Evolutionary conservation across 305 asterid species (phyloP).

Genomic region (Petunia hybrid): DNA sequence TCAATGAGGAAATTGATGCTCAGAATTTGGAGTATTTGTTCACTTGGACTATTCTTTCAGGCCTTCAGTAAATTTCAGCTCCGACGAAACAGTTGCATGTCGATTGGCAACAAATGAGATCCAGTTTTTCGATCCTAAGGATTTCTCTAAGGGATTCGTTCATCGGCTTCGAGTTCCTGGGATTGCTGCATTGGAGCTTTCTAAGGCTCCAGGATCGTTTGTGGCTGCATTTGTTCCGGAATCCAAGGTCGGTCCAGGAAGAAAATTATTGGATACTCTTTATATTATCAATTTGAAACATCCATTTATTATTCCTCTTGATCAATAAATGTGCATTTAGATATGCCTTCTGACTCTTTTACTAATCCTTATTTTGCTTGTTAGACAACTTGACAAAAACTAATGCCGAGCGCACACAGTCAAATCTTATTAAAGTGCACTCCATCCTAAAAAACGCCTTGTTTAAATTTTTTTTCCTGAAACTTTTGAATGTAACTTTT

Average conservation of each 20-base stretch:
- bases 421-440: background rate
- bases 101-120: conserved; percentile 91
- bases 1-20: conserved; percentile 20
- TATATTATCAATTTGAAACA: background rate
- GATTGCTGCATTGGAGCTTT: conserved; percentile 79
- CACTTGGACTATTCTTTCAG: conserved; percentile 47
- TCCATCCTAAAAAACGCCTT: background rate
- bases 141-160: conserved; percentile 74
- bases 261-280: conserved; percentile 15
- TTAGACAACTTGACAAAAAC: conserved; percentile 5
- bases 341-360: background rate
- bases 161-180: conserved; percentile 91
- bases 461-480: background rate
- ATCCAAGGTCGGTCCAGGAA: conserved; percentile 68
- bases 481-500: background rate
- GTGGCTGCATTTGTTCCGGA: conserved; percentile 94
- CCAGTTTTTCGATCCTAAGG: conserved; percentile 77
- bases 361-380: background rate
- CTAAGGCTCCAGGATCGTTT: conserved; percentile 69
- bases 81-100: conserved; percentile 80
- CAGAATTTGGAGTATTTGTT: conserved; percentile 28
- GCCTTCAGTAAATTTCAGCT: conserved; percentile 78
- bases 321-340: background rate
- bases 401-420: background rate
- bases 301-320: background rate